Percentiles rank a stretch among this genome's conserved stretches.
These are phyloP conservation scores for Zymoseptoria pseudotritici DNA, from an alignment of 2,329 filamentous ascomycete species.

Conservation along the genomic window DNA sequence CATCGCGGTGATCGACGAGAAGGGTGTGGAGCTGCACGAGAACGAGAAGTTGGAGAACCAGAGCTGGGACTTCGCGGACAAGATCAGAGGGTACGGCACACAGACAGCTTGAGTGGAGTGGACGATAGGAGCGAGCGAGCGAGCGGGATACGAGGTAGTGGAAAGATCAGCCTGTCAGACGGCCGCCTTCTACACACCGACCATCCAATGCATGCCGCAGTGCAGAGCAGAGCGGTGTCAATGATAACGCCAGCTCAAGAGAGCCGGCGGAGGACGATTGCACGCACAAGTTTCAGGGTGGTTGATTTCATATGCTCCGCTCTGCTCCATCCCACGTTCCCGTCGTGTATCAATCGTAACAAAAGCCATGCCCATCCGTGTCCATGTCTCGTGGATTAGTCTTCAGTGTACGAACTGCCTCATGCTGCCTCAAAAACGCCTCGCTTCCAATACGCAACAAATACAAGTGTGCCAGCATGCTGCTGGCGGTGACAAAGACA, in stretches of 20 bases:
- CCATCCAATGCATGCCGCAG: neutral
- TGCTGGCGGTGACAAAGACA: neutral
- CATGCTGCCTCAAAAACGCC: neutral
- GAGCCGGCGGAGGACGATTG: neutral
- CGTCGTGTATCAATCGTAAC: neutral
- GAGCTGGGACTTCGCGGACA: slow-evolving; percentile 97
- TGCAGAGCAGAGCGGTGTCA: neutral
- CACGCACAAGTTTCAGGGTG: neutral
- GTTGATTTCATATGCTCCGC: neutral
- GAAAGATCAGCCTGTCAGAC: neutral
- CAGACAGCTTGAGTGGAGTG: slow-evolving; percentile 43
- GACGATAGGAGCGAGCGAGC: neutral
- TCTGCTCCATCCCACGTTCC: neutral
- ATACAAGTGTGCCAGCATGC: neutral
- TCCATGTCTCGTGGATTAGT: neutral
- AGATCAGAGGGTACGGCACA: slow-evolving; percentile 89
- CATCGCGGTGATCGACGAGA: slow-evolving; percentile 80
- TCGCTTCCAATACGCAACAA: neutral
- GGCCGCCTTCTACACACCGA: neutral
- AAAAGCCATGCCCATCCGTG: neutral
- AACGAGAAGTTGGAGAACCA: slow-evolving; percentile 85
- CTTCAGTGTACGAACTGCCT: neutral
- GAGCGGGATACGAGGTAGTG: neutral
- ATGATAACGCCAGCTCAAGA: neutral
- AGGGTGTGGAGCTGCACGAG: slow-evolving; percentile 70